These are phyloP conservation scores for Xerocomus subilludens DNA, from an alignment of 1,284 basidiomycete genomes.

Conservation along the genomic window DNA sequence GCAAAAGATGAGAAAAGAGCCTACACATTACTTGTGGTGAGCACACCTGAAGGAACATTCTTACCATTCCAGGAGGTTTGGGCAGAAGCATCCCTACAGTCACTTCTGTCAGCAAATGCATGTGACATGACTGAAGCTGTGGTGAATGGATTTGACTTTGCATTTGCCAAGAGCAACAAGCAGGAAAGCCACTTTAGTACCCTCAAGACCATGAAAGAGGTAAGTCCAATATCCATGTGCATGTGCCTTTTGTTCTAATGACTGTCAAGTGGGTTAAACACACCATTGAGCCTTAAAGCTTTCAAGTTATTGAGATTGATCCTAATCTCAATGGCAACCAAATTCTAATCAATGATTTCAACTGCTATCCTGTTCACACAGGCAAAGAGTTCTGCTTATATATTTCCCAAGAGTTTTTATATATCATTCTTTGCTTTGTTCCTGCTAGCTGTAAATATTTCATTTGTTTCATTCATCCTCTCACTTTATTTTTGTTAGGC, in stretches of 20 bases:
- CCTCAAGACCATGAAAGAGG: too few relatives aligned
- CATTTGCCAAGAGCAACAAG: constrained; percentile 37
- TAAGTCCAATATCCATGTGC: too few relatives aligned
- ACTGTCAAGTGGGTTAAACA: constrained; percentile 36
- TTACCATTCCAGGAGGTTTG: constrained; percentile 53
- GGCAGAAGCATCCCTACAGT: constrained; percentile 36
- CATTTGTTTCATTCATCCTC: too few relatives aligned
- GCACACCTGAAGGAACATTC: constrained; percentile 41
- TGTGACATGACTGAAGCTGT: constrained; percentile 35
- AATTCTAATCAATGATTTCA: neutral
- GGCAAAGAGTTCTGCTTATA: constrained; percentile 12
- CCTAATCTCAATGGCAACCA: constrained; percentile 20
- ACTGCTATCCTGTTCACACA: neutral
- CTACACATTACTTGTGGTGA: constrained; percentile 47
- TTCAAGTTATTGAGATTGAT: constrained; percentile 10
- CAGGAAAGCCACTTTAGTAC: constrained; percentile 38
- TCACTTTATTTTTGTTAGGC: too few relatives aligned
- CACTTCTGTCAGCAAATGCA: constrained; percentile 34
- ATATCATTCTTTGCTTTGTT: constrained; percentile 22
- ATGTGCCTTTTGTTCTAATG: too few relatives aligned
- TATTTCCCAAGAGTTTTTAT: neutral
- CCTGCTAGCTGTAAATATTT: constrained; percentile 18
- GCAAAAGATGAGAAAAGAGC: constrained; percentile 50
- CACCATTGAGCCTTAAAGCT: constrained; percentile 36
- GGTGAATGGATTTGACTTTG: constrained; percentile 40